These are phyloP conservation scores for Pythium dissotocum DNA, from an alignment of 352 stramenopile genomes.

Conservation along the genomic window DNA sequence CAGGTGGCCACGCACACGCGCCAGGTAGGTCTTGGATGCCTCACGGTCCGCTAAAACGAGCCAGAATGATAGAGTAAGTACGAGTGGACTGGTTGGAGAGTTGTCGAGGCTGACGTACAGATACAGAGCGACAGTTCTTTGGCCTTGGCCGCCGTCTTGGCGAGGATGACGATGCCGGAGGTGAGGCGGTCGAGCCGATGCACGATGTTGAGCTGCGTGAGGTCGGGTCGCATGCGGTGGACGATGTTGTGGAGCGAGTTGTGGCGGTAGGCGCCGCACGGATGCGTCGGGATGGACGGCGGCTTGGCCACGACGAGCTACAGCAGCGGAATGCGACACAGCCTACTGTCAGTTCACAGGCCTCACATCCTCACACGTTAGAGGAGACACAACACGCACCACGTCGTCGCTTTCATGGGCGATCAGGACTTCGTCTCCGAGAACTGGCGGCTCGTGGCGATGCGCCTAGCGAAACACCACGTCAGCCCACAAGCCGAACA, in stretches of 20 bases:
- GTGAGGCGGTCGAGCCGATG: conserved; percentile 97
- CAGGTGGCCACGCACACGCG: conserved; percentile 91
- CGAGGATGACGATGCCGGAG: conserved; percentile 89
- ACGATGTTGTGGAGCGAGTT: conserved; percentile 93
- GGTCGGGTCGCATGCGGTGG: conserved; percentile 63
- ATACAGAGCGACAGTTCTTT: conserved; percentile 75
- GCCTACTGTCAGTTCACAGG: neutral
- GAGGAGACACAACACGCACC: conserved; percentile 35
- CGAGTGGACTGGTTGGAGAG: neutral
- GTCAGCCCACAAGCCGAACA: neutral
- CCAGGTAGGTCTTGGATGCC: conserved; percentile 95
- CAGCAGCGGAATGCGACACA: neutral
- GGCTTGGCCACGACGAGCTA: conserved; percentile 90
- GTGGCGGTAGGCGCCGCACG: conserved; percentile 93
- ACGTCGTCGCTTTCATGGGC: conserved; percentile 78
- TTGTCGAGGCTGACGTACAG: conserved; percentile 33
- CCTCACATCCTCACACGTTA: neutral
- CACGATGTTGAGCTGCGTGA: conserved; percentile 85
- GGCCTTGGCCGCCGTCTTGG: conserved; percentile 72
- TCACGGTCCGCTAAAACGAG: conserved; percentile 53
- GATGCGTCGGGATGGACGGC: conserved; percentile 93
- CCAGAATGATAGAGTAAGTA: neutral
- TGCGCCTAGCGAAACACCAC: conserved; percentile 66
- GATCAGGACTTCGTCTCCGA: conserved; percentile 74
- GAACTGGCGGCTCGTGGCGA: conserved; percentile 96